Evolutionary conservation across 1,139 yeast species (phyloP), one percentile per base, ranked within the genome.

Genomic region (Arxiozyma slooffiae): DNA sequence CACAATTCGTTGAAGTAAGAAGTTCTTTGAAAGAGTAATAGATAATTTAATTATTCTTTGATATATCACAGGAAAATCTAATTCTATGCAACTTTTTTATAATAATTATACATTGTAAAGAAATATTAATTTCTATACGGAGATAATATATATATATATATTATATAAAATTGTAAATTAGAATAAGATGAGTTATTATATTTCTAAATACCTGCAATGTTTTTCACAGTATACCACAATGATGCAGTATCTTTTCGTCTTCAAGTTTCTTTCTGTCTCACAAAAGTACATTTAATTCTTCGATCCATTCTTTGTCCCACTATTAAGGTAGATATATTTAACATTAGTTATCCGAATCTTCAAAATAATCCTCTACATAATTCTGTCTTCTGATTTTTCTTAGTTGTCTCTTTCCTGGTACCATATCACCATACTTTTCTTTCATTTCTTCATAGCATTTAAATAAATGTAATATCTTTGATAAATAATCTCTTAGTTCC

Each of bases 311-410:
- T 50, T 50, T 24, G 48, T 47, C 23, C 46, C 55, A n/a, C 44
- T 48, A 16, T 54, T 26, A 26, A 34, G 23, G 20, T 24, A 8
- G 11, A 5, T 36, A 34, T 9, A 20, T 41, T 18, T 39, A 40
- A 16, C 44, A 34, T 20, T 46, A 47, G 18, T 21, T 6, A 45
- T 48, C 50, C 7, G 48, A 41, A 23, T 50, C 58, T 45, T 53
- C 55, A 26, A 54, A 59, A 39, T 55, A 60, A 22, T 54, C 59
- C 24, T 58, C 57, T 39, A 53, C 57, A 44, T 62, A 60, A 45
- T 58, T 57, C 39, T 57, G 60, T 50, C 64, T 60, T 49, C 60
- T 63, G 4, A 61, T 54, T 42, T 64, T 62, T 54, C 68, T 61
- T 46, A 61, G 50, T 30, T 61, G 60, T 49, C 68, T 57, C 44